These are phyloP conservation scores for Hebeloma cylindrosporum DNA, from an alignment of 768 basidiomycete genomes.

Conservation along the genomic window DNA sequence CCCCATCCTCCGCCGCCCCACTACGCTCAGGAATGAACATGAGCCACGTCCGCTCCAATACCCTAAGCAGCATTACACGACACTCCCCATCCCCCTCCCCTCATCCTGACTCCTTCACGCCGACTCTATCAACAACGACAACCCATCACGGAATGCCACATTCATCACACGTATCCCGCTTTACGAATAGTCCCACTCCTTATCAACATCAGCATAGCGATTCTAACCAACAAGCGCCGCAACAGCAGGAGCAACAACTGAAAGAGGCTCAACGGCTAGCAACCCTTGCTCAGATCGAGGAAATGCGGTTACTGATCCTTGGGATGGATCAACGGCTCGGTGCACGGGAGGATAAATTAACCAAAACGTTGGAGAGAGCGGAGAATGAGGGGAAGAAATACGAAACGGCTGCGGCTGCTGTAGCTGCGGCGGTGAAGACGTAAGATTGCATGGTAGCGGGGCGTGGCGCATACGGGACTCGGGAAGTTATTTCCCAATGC, in stretches of 20 bases:
- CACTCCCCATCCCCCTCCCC: conserved; percentile 22
- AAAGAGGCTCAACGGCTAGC: conserved; percentile 32
- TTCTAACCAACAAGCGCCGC: conserved; percentile 2
- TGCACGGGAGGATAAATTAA: conserved; percentile 58
- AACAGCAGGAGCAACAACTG: conserved; percentile 7
- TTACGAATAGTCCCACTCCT: conserved; percentile 7
- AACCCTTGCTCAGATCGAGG: conserved; percentile 62
- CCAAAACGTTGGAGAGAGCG: conserved; percentile 59
- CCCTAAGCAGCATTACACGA: conserved; percentile 21
- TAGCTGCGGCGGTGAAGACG: conserved; percentile 1
- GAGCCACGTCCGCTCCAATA: conserved; percentile 35
- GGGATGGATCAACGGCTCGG: conserved; percentile 78
- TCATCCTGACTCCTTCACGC: conserved; percentile 12
- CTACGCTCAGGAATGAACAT: conserved; percentile 12
- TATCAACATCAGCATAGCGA: conserved; percentile 3
- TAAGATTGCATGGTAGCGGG: no score
- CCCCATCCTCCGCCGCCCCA: conserved; percentile 20
- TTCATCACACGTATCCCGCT: conserved; percentile 5
- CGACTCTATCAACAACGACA: not conserved
- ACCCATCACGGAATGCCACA: not conserved
- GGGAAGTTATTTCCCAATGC: no score
- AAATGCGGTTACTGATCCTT: conserved; percentile 63
- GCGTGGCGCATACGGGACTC: no score
- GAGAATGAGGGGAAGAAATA: conserved; percentile 57
- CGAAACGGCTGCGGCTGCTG: conserved; percentile 30